Conservation (phyloP, 2,329 filamentous ascomycete species). For the Lasiodiplodia gonubiensis region DNA sequence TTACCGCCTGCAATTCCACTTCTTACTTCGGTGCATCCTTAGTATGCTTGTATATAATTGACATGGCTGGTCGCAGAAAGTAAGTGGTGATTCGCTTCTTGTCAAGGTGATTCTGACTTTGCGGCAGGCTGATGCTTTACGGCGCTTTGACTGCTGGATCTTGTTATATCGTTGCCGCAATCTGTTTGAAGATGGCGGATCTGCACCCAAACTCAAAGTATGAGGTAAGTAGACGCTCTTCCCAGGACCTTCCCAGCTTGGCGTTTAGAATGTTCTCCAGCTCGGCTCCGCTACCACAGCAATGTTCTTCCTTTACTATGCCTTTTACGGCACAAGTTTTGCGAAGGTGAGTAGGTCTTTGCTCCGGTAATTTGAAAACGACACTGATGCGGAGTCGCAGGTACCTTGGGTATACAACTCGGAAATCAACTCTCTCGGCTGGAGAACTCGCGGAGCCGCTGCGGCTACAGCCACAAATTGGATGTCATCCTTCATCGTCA, state of each 20-base stretch:
- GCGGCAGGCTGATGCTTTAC: not conserved
- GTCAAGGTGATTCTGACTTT: not conserved
- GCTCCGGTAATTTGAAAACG: fast-evolving
- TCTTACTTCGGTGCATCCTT: slow-evolving; percentile 36
- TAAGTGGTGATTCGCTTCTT: not conserved
- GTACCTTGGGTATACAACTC: slow-evolving; percentile 53
- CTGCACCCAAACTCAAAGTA: not conserved
- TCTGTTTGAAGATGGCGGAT: not conserved
- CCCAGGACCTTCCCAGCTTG: no score
- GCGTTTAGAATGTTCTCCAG: not conserved
- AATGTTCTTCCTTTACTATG: slow-evolving; percentile 56
- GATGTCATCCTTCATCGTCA: slow-evolving; percentile 52
- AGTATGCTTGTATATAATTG: slow-evolving; percentile 36
- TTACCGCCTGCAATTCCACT: slow-evolving; percentile 34
- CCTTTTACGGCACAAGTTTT: slow-evolving; percentile 58
- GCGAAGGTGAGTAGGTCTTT: not conserved
- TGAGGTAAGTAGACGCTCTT: not conserved
- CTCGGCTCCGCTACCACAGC: not conserved
- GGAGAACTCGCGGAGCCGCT: slow-evolving; percentile 52
- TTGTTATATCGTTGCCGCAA: not conserved
- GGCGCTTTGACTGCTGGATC: not conserved
- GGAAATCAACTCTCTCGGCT: slow-evolving; percentile 50
- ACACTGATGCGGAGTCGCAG: slow-evolving; percentile 43
- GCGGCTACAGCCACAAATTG: slow-evolving; percentile 55
- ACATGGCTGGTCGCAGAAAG: slow-evolving; percentile 23